Conservation (phyloP, 225 moss, liverwort and hornwort species). For the Physcomitrium patens region DNA sequence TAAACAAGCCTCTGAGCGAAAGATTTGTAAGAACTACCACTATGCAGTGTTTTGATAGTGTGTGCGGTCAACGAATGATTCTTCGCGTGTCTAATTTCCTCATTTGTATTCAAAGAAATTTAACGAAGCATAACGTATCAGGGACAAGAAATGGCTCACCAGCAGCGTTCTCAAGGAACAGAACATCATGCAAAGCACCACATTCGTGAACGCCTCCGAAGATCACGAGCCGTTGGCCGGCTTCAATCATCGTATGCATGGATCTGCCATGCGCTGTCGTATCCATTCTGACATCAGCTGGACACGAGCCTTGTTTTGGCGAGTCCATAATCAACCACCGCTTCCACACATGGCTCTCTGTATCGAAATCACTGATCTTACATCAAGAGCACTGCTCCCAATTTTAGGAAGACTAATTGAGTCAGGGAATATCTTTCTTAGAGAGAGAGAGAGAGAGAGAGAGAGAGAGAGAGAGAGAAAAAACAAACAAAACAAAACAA, state of each 20-base stretch:
- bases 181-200: slow-evolving; percentile 74
- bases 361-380: slow-evolving; percentile 28
- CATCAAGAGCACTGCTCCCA: slow-evolving; percentile 22
- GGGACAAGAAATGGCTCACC: slow-evolving; percentile 46
- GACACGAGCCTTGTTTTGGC: slow-evolving; percentile 31
- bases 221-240: slow-evolving; percentile 69
- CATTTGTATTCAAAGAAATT: slow-evolving; percentile 5
- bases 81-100: neutral
- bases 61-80: neutral
- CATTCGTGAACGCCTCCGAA: slow-evolving; percentile 89
- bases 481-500: too few relatives aligned
- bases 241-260: slow-evolving; percentile 88
- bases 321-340: slow-evolving; percentile 59
- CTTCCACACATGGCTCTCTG: slow-evolving; percentile 65
- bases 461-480: too few relatives aligned
- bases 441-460: neutral
- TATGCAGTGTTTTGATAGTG: neutral
- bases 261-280: slow-evolving; percentile 66
- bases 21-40: neutral
- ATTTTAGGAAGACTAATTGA: slow-evolving; percentile 5
- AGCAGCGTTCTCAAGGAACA: slow-evolving; percentile 88
- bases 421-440: neutral
- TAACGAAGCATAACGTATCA: neutral
- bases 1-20: neutral
- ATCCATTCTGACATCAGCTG: slow-evolving; percentile 35